phyloP scores from a whole-genome alignment of 495 filamentous ascomycete species.

The Mycothermus thermophilus region DNA sequence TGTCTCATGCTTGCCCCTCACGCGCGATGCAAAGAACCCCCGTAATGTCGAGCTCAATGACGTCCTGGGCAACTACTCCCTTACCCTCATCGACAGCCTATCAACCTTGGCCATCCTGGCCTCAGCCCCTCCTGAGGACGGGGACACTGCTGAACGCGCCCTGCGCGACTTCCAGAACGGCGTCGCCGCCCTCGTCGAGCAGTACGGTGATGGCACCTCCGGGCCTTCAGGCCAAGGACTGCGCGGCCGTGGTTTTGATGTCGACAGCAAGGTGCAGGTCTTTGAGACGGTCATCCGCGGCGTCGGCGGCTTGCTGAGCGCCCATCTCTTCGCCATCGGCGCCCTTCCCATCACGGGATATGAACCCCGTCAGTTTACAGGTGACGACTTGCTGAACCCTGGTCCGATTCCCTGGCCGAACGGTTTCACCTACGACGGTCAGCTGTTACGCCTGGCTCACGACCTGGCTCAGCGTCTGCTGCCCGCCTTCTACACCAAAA shows the following conservation, averaged over 20 bases:
- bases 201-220: conserved; percentile 73
- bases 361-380: conserved; percentile 31
- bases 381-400: conserved; percentile 23
- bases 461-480: conserved; percentile 74
- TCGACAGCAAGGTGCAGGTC: conserved; percentile 95
- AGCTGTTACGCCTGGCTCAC: conserved; percentile 69
- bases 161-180: conserved; percentile 68
- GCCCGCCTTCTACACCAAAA: conserved; percentile 77
- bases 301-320: conserved; percentile 78
- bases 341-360: conserved; percentile 77
- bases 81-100: conserved; percentile 88
- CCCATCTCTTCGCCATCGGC: conserved; percentile 83
- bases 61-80: conserved; percentile 89
- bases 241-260: conserved; percentile 74
- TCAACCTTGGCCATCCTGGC: conserved; percentile 87
- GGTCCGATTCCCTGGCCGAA: conserved; percentile 56
- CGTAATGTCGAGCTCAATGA: conserved; percentile 83
- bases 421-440: conserved; percentile 75
- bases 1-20: conserved; percentile 68
- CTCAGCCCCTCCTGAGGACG: conserved; percentile 42
- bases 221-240: conserved; percentile 57
- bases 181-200: conserved; percentile 59
- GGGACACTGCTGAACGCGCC: conserved; percentile 42
- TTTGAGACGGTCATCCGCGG: conserved; percentile 96
- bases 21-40: conserved; percentile 66